Evolutionary conservation across 1,139 yeast genomes (phyloP), one percentile per base, ranked within the genome.

Genomic region (Yueomyces sp.): DNA sequence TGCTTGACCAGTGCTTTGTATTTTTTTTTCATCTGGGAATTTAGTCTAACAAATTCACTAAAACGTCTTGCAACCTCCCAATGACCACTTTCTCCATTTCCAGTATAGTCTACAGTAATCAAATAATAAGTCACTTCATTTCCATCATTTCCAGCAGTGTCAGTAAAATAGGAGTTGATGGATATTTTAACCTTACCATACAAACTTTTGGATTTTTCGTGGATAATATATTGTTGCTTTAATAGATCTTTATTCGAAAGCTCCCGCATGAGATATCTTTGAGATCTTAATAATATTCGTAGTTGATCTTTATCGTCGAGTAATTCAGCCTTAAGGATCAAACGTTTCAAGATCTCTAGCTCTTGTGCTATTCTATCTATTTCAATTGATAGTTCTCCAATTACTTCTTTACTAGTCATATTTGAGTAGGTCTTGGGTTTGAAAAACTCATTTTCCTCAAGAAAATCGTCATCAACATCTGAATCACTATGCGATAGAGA

Each of bases 41-140:
- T 79, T 32, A 89, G 66, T 48, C 73, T 75, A 60, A 72, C 78
- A 59, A 89, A 89, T 54, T 89, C 96, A 53, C 85, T 83, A 56
- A 78, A 89, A 44, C 97, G 67, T 51, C 96, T 67, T 0, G 95
- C 93, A 32, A 87, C 85, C 41, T 85, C 78, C 96, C 96, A 89
- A 0, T 89, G 86, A 0, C 91, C 86, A 6, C 75, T 68, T 5
- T 73, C 71, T 4, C 65, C 66, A 19, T 69, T 68, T 3, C 51
- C 52, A 11, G 69, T 59, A 48, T 79, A 78, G 46, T 78, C 80
- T 4, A 87, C 86, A 54, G 81, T 89, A 37, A 89, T 80, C 37
- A 86, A 72, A 59, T 87, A 89, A 43, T 82, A 65, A 3, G 78
- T 75, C 48, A 74, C 81, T 41, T 76, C 83, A 43, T 70, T 72